Base-by-base conservation (phyloP, 1,139 yeast species). In the Yamadazyma oceani region DNA sequence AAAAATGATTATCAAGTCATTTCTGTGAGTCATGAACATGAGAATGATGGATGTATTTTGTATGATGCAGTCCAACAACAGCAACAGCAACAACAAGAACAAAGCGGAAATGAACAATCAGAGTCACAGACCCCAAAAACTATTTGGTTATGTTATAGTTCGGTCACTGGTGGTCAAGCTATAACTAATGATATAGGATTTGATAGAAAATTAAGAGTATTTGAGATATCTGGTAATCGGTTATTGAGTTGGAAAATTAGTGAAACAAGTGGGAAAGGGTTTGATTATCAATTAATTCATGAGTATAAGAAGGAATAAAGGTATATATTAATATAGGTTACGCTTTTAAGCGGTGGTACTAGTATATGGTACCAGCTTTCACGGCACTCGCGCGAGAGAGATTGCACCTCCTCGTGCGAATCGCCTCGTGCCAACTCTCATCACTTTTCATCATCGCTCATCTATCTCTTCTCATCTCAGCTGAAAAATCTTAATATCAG, bases 1-100 rank as follows among this genome's bases (percentile, higher is more conserved):
- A 56, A 56, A 37, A 58, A 67, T 38, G 67, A 68, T 6, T 69
- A 69, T 48, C 55, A 66, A 31, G 79, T 65, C 0, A 64, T 75
- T 11, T 64, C 75, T 12, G 80, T 75, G 17, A 80, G 81, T 6
- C 76, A 74, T 44, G 82, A 77, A 45, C 80, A 75, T 49, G 75
- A 68, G 31, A 77, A 76, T 50, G 81, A 76, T 45, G 78, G 78
- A 11, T 77, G 82, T 48, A 54, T 74, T 19, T 37, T 58, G 15
- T 55, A 58, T 37, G 54, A 55, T 26, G 37, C 40, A 19, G 5
- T 4, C 34, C 3, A 44, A 48, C 17, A 32, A 30, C 22, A 22
- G 21, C 11, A 24, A 31, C 25, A 24, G 8, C 5, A 8, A 6
- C 21, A 19, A 19, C 5, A 19, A 8, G 21, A 8, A 16, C n/a